Conservation (phyloP, 169 alveolate species). For the Cryptosporidium muris region DNA sequence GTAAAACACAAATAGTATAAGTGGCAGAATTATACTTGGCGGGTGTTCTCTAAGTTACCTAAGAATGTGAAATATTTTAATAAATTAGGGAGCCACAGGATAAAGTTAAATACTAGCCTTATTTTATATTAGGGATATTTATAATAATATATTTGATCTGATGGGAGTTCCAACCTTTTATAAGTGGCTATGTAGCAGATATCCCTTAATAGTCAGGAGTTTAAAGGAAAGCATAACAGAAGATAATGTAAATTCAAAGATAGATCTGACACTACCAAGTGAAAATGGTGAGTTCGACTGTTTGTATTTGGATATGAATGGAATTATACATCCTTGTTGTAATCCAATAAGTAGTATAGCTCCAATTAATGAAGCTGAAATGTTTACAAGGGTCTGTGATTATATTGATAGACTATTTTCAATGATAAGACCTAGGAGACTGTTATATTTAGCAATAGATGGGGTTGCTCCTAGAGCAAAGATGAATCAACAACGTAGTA, state of each 20-base stretch:
- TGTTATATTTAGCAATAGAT: slow-evolving; percentile 95
- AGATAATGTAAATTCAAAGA: slow-evolving; percentile 60
- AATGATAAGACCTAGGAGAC: slow-evolving; percentile 92
- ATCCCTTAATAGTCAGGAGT: slow-evolving; percentile 91
- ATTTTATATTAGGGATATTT: too few species aligned
- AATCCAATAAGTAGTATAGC: slow-evolving; percentile 89
- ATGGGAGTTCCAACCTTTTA: slow-evolving; percentile 99
- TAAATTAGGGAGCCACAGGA: too few species aligned
- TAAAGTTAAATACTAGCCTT: too few species aligned
- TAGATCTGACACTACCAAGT: slow-evolving; percentile 77
- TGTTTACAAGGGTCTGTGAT: slow-evolving; percentile 90
- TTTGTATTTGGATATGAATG: slow-evolving; percentile 98
- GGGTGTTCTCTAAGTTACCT: too few species aligned
- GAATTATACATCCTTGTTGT: slow-evolving; percentile 98
- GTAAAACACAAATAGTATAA: too few species aligned
- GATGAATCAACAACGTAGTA: slow-evolving; percentile 98
- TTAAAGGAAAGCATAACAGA: slow-evolving; percentile 82
- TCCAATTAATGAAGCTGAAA: slow-evolving; percentile 91
- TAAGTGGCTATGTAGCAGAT: slow-evolving; percentile 95
- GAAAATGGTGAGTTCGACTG: slow-evolving; percentile 94
- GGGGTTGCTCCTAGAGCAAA: slow-evolving; percentile 99
- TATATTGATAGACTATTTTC: slow-evolving; percentile 92
- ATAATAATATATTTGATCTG: background rate
- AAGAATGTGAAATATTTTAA: too few species aligned
- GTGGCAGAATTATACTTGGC: too few species aligned